Evolutionary conservation across 2,329 filamentous ascomycete species (phyloP), one percentile per base, ranked within the genome.

Genomic region (Epichloe gansuensis): DNA sequence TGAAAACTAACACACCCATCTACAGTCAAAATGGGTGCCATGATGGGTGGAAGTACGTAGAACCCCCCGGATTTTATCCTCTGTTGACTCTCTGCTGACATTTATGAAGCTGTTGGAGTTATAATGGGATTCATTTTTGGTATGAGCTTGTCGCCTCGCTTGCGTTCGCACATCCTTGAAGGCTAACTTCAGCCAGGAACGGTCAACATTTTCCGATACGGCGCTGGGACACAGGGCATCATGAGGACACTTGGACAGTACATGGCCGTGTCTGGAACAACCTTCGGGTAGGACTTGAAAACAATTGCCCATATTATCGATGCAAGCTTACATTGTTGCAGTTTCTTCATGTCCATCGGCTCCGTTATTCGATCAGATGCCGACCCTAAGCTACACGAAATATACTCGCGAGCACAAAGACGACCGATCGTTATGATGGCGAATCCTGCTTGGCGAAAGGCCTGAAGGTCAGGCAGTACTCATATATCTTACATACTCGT

Each of bases 41-140:
- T 98, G 84, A 97, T 97, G 89, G 93, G 93, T 61, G 88, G 89
- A 68, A 94, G 91, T 97, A 86, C 63, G 89, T 80, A 50, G 4
- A 49, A 17, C 17, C 50, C 39, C 44, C n/a, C 23, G 35, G n/a
- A 12, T 49, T 42, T 36, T 35, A 8, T 4, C 11, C 6, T 35
- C 50, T 45, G 25, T 35, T 46, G 49, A 40, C n/a, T 41, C 12
- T 47, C 34, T 47, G 51, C 70, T 74, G 60, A 73, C 57, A 17
- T 52, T 38, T 13, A 55, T 49, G 23, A 54, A 97, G 93, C 89
- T 70, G 93, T 98, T 56, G 93, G 93, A 56, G 76, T 87, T 50
- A 95, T 95, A 66, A 96, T 98, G 71, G 93, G 93, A 58, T 97
- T 98, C 74, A 94, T 98, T 63, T 95, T 93, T 62, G 93, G 91